Percentiles rank a stretch among this genome's conserved stretches.
These are phyloP conservation scores for Raffaelea ambrosiae DNA, from an alignment of 2,329 filamentous ascomycete species.

Conservation along the genomic window DNA sequence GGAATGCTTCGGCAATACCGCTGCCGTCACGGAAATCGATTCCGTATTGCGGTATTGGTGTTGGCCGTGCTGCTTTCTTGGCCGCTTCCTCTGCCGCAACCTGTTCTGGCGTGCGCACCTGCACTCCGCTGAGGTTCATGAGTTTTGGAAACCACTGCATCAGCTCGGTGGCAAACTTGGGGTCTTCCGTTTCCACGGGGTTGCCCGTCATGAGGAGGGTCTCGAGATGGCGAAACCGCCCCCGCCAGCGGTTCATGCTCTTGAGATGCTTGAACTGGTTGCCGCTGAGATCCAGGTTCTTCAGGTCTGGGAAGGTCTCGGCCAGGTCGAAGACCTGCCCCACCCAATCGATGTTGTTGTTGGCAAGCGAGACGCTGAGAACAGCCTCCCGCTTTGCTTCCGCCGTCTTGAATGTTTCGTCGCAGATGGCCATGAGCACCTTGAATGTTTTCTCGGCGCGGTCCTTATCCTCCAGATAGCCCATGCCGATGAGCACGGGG, in stretches of 20 bases:
- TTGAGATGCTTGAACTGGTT: constrained; percentile 67
- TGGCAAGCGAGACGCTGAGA: constrained; percentile 70
- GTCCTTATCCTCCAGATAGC: constrained; percentile 64
- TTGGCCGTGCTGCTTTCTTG: constrained; percentile 30
- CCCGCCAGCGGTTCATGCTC: constrained; percentile 65
- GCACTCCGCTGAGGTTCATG: constrained; percentile 63
- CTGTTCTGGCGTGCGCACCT: constrained; percentile 66
- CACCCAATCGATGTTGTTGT: constrained; percentile 70
- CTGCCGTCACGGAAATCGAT: constrained; percentile 67
- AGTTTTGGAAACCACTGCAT: constrained; percentile 78
- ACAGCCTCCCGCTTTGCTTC: constrained; percentile 71
- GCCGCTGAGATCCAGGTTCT: constrained; percentile 80
- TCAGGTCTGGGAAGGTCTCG: constrained; percentile 72
- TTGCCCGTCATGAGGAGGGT: constrained; percentile 74
- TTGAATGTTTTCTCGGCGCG: constrained; percentile 83
- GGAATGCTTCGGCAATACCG: constrained; percentile 66
- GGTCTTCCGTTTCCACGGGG: constrained; percentile 54
- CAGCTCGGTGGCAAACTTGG: constrained; percentile 59
- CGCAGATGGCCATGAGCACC: constrained; percentile 80
- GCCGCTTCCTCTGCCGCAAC: constrained; percentile 47
- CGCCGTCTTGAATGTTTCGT: constrained; percentile 63
- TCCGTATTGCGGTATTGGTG: constrained; percentile 52
- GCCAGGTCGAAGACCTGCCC: constrained; percentile 65
- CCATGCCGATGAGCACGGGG: constrained; percentile 60
- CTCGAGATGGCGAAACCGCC: constrained; percentile 69